These are phyloP conservation scores for Sistotremastrum suecicum DNA, from an alignment of 768 basidiomycete species.

Conservation along the genomic window DNA sequence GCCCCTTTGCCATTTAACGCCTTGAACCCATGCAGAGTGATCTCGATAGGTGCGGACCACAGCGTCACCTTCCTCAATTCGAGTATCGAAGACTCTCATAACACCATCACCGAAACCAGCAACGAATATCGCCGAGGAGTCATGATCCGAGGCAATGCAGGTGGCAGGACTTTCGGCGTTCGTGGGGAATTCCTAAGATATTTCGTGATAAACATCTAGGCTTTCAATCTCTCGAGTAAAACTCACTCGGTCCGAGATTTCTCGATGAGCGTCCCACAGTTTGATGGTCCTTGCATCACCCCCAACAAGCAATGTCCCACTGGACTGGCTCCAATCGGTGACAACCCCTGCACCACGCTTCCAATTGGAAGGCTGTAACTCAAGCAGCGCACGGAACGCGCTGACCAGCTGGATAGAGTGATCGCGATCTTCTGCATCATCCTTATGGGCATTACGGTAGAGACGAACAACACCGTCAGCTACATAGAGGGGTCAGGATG, in stretches of 20 bases:
- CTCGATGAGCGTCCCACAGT: conserved; percentile 92
- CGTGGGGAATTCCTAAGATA: conserved; percentile 68
- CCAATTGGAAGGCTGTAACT: conserved; percentile 46
- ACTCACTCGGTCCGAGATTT: conserved; percentile 59
- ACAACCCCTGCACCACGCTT: conserved; percentile 76
- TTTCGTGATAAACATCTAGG: background rate
- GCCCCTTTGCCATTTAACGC: conserved; percentile 71
- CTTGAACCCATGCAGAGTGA: conserved; percentile 83
- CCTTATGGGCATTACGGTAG: conserved; percentile 52
- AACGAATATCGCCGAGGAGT: conserved; percentile 65
- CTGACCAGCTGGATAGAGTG: conserved; percentile 83
- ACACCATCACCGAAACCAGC: conserved; percentile 89
- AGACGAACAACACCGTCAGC: conserved; percentile 88
- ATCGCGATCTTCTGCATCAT: conserved; percentile 51
- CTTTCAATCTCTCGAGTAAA: background rate
- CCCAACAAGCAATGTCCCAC: conserved; percentile 75
- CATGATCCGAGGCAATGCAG: conserved; percentile 63
- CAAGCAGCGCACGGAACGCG: conserved; percentile 79
- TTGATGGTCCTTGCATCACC: conserved; percentile 84
- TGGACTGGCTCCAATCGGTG: conserved; percentile 85
- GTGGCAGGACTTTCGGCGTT: conserved; percentile 86
- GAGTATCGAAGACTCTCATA: conserved; percentile 82
- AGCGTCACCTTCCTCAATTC: conserved; percentile 71
- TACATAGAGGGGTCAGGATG: conserved; percentile 15
- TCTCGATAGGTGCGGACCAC: conserved; percentile 66